Percentiles rank a stretch among this genome's conserved stretches.
Evolutionary conservation across 169 alveolate species (phyloP).

Genomic region (Cryptosporidium canis): DNA sequence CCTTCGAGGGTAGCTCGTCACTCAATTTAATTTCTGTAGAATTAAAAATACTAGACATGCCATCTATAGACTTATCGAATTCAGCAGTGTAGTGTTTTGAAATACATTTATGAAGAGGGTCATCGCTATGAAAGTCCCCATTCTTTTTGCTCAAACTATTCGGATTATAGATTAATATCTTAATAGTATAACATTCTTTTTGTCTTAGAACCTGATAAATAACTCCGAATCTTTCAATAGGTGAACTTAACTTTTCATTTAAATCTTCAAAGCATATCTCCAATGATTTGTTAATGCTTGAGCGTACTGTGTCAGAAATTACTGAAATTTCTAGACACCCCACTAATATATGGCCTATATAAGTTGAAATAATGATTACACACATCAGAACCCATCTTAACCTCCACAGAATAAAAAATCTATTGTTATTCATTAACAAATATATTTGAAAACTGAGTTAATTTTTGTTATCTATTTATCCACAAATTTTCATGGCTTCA

Average conservation of each 20-base stretch:
- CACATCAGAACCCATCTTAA: background rate
- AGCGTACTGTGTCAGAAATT: background rate
- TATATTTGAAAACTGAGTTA: background rate
- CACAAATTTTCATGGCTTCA: background rate
- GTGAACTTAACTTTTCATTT: background rate
- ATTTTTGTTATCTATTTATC: background rate
- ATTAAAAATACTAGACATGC: background rate
- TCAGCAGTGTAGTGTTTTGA: background rate
- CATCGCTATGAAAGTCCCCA: background rate
- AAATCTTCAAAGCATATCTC: background rate
- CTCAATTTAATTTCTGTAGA: background rate
- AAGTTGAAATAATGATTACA: background rate
- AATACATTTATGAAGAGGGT: background rate
- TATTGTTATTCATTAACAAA: background rate
- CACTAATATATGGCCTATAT: background rate
- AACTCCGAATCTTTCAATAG: background rate
- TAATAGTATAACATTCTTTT: background rate
- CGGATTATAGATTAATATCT: background rate
- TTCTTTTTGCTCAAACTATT: background rate
- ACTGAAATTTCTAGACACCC: background rate
- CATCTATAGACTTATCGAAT: background rate
- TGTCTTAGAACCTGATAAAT: background rate
- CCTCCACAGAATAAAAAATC: background rate
- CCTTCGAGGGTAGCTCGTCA: background rate
- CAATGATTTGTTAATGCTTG: slow-evolving; percentile 13